Conservation (phyloP, 2,329 filamentous ascomycete genomes). For the Tolypocladium ovalisporum region DNA sequence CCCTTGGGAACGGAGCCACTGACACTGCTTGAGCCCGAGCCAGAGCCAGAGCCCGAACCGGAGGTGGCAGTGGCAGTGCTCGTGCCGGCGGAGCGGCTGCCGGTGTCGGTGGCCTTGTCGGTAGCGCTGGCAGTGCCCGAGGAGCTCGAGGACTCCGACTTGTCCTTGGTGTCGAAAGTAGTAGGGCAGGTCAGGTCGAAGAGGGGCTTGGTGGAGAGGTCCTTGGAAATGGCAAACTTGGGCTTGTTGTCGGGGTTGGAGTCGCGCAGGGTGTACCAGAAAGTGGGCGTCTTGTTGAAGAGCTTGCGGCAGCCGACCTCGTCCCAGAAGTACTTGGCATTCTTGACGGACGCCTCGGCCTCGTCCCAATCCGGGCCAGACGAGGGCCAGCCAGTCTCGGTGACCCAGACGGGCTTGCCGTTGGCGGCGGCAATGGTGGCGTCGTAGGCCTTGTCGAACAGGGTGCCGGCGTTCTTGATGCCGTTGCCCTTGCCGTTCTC, state of each 20-base stretch:
- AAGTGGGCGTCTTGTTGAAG: conserved; percentile 43
- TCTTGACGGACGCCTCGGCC: conserved; percentile 42
- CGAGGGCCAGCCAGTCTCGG: conserved; percentile 57
- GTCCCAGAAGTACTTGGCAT: conserved; percentile 55
- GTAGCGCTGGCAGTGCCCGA: conserved; percentile 1
- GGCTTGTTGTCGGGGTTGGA: conserved; percentile 48
- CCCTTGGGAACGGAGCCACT: conserved; percentile 4
- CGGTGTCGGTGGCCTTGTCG: background rate
- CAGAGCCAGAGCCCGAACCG: conserved; percentile 2
- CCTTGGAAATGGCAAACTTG: conserved; percentile 45
- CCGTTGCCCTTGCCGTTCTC: conserved; percentile 43
- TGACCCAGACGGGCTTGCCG: conserved; percentile 48
- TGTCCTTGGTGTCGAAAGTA: conserved; percentile 22
- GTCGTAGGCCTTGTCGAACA: conserved; percentile 42
- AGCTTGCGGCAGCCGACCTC: conserved; percentile 48
- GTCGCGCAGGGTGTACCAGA: conserved; percentile 53
- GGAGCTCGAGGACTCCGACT: conserved; percentile 5
- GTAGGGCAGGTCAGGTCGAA: conserved; percentile 44
- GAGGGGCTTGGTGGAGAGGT: conserved; percentile 37
- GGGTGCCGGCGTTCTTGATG: conserved; percentile 41
- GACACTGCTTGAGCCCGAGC: background rate
- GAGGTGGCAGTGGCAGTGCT: conserved; percentile 1
- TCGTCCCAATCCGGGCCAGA: conserved; percentile 40
- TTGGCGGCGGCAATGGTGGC: conserved; percentile 32
- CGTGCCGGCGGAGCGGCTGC: conserved; percentile 1